Evolutionary conservation across 176 grass and related monocot genomes (phyloP).

Genomic region (Bromus sterilis): DNA sequence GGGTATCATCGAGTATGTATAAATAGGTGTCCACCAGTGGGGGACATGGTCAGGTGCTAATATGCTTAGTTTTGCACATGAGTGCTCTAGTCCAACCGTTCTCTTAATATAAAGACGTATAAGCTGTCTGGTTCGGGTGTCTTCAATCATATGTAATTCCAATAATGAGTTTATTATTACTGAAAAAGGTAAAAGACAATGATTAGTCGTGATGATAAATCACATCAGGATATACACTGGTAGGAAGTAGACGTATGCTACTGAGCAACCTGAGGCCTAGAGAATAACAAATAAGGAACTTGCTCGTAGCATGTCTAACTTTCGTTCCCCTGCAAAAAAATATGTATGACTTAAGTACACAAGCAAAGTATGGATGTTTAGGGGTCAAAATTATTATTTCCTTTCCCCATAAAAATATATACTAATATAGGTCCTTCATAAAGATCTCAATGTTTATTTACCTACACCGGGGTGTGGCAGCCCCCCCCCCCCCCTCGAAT

Average conservation of each 20-base stretch:
- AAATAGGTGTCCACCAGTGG: background rate
- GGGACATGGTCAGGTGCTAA: constrained; percentile 1
- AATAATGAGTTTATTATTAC: background rate
- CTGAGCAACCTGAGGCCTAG: background rate
- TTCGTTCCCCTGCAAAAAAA: too few species aligned
- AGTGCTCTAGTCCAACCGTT: constrained; percentile 3
- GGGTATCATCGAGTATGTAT: too few species aligned
- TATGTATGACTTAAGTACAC: background rate
- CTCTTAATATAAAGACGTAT: background rate
- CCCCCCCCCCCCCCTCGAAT: too few species aligned
- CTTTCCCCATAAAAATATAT: too few species aligned
- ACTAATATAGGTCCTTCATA: too few species aligned
- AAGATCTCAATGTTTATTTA: too few species aligned
- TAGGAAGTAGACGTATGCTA: background rate
- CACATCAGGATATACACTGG: background rate
- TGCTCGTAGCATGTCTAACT: constrained; percentile 4
- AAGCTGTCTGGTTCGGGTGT: constrained; percentile 18
- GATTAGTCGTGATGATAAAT: background rate
- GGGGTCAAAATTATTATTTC: too few species aligned
- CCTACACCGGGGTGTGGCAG: too few species aligned
- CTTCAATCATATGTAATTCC: background rate
- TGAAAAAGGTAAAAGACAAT: constrained; percentile 20
- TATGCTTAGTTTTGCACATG: constrained; percentile 18
- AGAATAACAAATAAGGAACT: background rate
- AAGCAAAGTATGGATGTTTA: too few species aligned